Evolutionary conservation across 148 eudicot species (phyloP), one percentile per base, ranked within the genome.

Genomic region (Fagopyrum tataricum): DNA sequence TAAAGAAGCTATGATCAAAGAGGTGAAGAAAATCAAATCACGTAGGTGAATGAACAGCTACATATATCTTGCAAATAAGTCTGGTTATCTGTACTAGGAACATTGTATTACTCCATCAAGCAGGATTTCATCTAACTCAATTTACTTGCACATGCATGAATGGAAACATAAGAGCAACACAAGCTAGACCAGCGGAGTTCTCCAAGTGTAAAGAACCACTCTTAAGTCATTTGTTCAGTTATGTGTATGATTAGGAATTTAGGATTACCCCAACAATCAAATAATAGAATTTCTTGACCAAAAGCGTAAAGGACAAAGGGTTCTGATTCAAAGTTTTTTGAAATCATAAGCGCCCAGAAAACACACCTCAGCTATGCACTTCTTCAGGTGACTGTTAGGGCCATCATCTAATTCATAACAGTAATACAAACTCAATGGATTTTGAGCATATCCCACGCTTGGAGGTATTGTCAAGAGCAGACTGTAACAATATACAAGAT

Each of bases 321-420:
- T 4, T 17, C 5, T 17, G 18, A 52, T 15, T 55, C 17, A 31
- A 31, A 31, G 4, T 18, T 64, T 62, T 23, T 10, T 61, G 41
- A 61, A 26, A 24, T 61, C 61, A 24, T 61, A 40, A 61, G 37
- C 17, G 20, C 68, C 6, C 43, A 21, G 24, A 49, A 31, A 69
- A 74, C 79, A 70, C 71, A 94, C 98, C 95, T 94, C 96, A 55
- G 98, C 98, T 53, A 94, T 91, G 81, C 98, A 94, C 82, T 82
- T 89, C 85, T 82, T 91, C 85, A 94, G 80, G 67, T 7, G 82
- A 66, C 62, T 43, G 12, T 69, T 64, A 26, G 88, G 79, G 78
- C 80, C 88, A 79, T 91, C 91, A 79, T 91, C 91, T 9, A 68
- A 17, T 51, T 94, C 96, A 74, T 89, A 91, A 81, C 98, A 94